These are phyloP conservation scores for Rheum nobile DNA, from an alignment of 148 eudicot species.

Conservation along the genomic window DNA sequence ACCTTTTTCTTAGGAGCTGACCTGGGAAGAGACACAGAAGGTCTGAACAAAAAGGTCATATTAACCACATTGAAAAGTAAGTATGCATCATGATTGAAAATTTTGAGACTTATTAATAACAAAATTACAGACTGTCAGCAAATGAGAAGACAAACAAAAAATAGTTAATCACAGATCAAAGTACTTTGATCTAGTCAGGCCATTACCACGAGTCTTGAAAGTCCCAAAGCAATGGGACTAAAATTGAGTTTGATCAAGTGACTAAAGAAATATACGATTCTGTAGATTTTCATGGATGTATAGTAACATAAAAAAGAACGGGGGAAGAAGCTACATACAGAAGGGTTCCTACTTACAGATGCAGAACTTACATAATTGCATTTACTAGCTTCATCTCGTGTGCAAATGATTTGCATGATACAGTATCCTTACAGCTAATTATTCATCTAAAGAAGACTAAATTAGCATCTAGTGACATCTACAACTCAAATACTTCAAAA, in stretches of 20 bases:
- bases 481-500: neutral
- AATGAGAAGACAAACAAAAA: no score
- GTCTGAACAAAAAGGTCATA: constrained; percentile 21
- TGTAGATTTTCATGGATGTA: no score
- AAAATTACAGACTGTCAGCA: no score
- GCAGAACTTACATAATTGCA: no score
- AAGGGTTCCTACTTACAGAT: no score
- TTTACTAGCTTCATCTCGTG: neutral
- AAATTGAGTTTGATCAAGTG: neutral
- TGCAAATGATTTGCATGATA: neutral
- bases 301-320: no score
- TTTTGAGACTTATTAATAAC: no score
- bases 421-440: neutral
- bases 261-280: no score
- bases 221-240: neutral
- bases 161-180: neutral
- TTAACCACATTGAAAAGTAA: constrained; percentile 4
- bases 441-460: neutral
- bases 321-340: no score
- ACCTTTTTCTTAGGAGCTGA: constrained; percentile 18
- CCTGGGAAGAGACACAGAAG: constrained; percentile 40
- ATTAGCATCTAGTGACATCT: neutral
- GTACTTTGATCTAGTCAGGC: neutral
- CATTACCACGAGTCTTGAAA: neutral
- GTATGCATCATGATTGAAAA: neutral